phyloP scores from a whole-genome alignment of 164 flowering plant species.

The Vitis rupestris region DNA sequence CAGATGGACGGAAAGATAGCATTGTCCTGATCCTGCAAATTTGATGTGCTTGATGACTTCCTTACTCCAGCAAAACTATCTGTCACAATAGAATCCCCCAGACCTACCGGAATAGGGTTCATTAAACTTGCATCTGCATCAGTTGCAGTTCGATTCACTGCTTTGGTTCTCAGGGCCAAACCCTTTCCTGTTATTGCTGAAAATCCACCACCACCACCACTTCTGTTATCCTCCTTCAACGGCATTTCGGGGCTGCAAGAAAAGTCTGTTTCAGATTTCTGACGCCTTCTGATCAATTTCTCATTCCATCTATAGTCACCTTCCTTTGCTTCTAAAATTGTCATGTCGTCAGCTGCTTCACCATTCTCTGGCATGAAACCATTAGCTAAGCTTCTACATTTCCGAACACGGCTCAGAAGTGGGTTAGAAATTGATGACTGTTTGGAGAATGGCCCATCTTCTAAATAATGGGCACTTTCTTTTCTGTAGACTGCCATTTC shows the following conservation, averaged over 20 bases:
- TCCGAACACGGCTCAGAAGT: slow-evolving; percentile 44
- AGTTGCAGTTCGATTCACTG: slow-evolving; percentile 37
- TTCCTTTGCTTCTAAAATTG: slow-evolving; percentile 26
- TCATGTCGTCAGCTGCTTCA: slow-evolving; percentile 21
- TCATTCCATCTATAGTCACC: slow-evolving; percentile 41
- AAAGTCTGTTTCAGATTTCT: slow-evolving; percentile 50
- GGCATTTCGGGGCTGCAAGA: slow-evolving; percentile 43
- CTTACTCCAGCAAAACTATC: slow-evolving; percentile 49
- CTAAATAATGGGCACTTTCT: slow-evolving; percentile 34
- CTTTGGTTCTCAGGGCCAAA: slow-evolving; percentile 68
- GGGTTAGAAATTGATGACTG: slow-evolving; percentile 26
- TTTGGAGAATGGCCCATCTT: slow-evolving; percentile 36
- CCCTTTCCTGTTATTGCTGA: slow-evolving; percentile 64
- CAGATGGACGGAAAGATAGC: slow-evolving; percentile 21
- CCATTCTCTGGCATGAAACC: slow-evolving; percentile 34
- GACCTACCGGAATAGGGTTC: slow-evolving; percentile 27
- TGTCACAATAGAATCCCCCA: slow-evolving; percentile 36
- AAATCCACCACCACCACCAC: slow-evolving; percentile 35
- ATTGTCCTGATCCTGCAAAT: slow-evolving; percentile 59
- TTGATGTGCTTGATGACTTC: slow-evolving; percentile 79
- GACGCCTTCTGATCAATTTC: slow-evolving; percentile 58
- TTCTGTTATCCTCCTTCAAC: slow-evolving; percentile 53
- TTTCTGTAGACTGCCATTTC: slow-evolving; percentile 57
- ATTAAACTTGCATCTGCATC: slow-evolving; percentile 38
- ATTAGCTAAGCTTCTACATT: slow-evolving; percentile 60